Base-by-base conservation (phyloP, 257 asterid genomes). In the Anisodus tanguticus region DNA sequence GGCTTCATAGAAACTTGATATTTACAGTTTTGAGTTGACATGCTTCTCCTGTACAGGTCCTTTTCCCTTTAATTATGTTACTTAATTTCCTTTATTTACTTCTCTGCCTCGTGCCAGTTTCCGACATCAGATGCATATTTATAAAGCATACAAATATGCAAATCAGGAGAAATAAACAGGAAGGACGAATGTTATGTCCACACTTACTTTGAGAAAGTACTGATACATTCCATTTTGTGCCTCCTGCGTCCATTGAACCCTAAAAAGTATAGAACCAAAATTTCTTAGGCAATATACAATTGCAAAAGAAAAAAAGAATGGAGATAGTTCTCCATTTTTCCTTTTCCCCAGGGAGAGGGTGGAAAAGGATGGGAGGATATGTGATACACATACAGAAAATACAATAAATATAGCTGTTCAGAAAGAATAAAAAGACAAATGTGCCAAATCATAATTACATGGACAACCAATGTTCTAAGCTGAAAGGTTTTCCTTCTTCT, bases 151-250 rank as follows among this genome's bases (percentile, higher is more conserved):
- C 41, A 19, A 12, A 45, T 13, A 72, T 2, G 7, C 60, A 47
- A 74, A 22, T 49, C 7, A 6, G 43, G 64, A 82, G 45, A 82
- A 12, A 63, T 47, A 13, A 70, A 9, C 5, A 26, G 22, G 16
- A 81, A 16, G 68, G 83, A 37, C n/a, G 63, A 51, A 45, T 37
- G 4, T 62, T 53, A 17, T 79, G 35, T 63, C 76, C 55, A 59
- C 47, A 70, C 89, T 88, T 78, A 94, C 99, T 97, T 97, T 97
- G 85, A 92, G 60, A 85, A 95, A 97, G 88, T 95, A 97, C 88
- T 93, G 98, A 89, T 94, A 94, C 84, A 90, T 86, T 26, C 99
- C 99, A 90, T 86, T 88, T 41, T 93, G 97, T 54, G 82, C 86
- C 83, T 83, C 87, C 82, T 97, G 98, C 78, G 88, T 85, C 92